Base-by-base conservation (phyloP, 164 flowering plant species). In the Cinnamomum micranthum region DNA sequence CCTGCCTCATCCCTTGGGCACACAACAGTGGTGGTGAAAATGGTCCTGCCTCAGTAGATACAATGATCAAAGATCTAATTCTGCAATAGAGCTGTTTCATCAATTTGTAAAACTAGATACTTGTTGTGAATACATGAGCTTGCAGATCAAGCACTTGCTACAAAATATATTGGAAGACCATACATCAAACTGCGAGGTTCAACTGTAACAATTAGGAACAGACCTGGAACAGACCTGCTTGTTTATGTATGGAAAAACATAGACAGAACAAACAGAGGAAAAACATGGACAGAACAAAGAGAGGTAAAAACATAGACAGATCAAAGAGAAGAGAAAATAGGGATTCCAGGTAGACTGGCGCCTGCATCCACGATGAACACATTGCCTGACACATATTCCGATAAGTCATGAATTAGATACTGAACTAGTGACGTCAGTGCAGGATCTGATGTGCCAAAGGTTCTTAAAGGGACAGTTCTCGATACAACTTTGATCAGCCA, bases 371-470 rank as follows among this genome's bases (percentile, higher is more conserved):
- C 86, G 15, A 82, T 73, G 62, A 86, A 84, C 15, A 73, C 50
- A 52, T 84, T 86, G 74, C 87, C 87, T 12, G 86, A 52, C 13
- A 86, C 82, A 58, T 86, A 84, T 6, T 73, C 71, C 0, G 88
- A 82, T 1, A 82, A 82, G 31, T 86, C 88, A 75, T 84, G 83
- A 68, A 86, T 81, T 50, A 86, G 74, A 75, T 81, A 86, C 15
- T 84, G 81, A 24, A 84, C 76, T 50, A 86, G 78, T n/a, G 87
- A 82, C 17, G 88, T 86, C 71, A 86, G 62, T 4, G 2, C 87
- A 10, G 84, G 87, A 35, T 86, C 80, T 41, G 76, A 2, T 20
- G 79, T 67, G 55, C 87, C 87, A 15, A 9, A 78, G 25, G 77
- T 78, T 68, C 80, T 77, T 22, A 86, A 72, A 55, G 88, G 88